Evolutionary conservation across 2,329 filamentous ascomycete species (phyloP), one percentile per base, ranked within the genome.

Genomic region (Hypoxylon sp.): DNA sequence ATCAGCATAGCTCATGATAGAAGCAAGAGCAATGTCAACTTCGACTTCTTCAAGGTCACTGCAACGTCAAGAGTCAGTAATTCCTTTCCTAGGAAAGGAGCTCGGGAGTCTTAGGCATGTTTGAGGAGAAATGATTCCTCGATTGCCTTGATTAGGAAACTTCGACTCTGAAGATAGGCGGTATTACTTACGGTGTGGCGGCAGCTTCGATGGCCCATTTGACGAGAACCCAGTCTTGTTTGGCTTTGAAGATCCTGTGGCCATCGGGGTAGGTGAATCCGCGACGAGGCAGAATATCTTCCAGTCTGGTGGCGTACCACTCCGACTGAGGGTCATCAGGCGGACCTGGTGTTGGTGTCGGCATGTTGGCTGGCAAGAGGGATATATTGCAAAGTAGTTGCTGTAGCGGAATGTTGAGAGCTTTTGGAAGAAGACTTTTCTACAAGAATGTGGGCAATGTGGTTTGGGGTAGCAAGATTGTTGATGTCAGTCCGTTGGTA

Each of bases 241-340:
- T 30, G n/a, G 3, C 2, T 2, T 58, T n/a, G 51, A 68, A 58
- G 28, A 67, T 58, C 46, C 61, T 64, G 34, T 48, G 30, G 23
- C 34, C 34, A n/a, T 64, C 38, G 5, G 17, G 25, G 34, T 62
- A 65, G 17, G 59, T 13, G 19, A 65, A 68, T 25, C 61, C 62
- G 4, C 30, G 41, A 21, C n/a, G 46, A 10, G 61, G 62, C 1
- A 68, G 13, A 14, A 68, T 43, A 1, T 65, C 58, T 28, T 62
- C 52, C 10, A 67, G 21, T 6, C 30, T 48, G 19, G 28, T 38
- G 11, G 23, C 36, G 19, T 59, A 59, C 59, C 59, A 59, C 11
- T 51, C 41, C 4, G 51, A 19, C 7, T 21, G 32, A 3, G 25
- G 48, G 10, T 50, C 48, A 19, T 17, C 3, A n/a, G 36, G n/a